Conservation (phyloP, 2,329 filamentous ascomycete genomes). For the Camillea tinctor region DNA sequence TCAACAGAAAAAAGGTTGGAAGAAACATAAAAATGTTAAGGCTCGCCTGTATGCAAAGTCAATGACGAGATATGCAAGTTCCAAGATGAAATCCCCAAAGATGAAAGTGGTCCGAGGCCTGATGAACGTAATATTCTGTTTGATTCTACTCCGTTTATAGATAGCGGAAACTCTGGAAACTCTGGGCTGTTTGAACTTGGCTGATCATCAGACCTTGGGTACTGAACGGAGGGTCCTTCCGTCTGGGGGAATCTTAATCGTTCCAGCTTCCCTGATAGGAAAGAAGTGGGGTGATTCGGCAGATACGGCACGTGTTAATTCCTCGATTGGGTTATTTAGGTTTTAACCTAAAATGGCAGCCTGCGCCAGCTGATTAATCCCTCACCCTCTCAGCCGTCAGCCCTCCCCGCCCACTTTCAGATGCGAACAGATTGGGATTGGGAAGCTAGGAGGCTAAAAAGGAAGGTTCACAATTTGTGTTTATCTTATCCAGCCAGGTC, state of each 20-base stretch:
- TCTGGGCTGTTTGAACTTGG: background rate
- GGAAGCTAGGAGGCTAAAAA: too few species aligned
- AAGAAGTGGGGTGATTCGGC: background rate
- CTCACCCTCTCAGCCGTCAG: too few species aligned
- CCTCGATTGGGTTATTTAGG: background rate
- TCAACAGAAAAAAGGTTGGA: background rate
- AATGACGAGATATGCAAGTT: background rate
- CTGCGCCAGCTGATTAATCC: background rate
- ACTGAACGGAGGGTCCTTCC: background rate
- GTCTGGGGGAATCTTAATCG: background rate
- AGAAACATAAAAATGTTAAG: background rate
- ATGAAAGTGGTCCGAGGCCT: too few species aligned
- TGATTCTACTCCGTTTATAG: background rate
- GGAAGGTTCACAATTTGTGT: too few species aligned
- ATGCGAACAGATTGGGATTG: too few species aligned
- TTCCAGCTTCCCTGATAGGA: background rate
- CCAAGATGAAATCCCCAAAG: too few species aligned
- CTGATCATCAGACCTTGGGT: background rate
- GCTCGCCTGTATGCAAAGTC: background rate
- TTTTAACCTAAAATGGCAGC: background rate
- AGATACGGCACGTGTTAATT: background rate
- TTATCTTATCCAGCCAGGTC: too few species aligned
- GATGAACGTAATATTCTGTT: background rate
- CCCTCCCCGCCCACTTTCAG: too few species aligned
- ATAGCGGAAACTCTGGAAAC: background rate